These are phyloP conservation scores for Wickerhamiella alocasiicola DNA, from an alignment of 805 yeast genomes.

Conservation along the genomic window DNA sequence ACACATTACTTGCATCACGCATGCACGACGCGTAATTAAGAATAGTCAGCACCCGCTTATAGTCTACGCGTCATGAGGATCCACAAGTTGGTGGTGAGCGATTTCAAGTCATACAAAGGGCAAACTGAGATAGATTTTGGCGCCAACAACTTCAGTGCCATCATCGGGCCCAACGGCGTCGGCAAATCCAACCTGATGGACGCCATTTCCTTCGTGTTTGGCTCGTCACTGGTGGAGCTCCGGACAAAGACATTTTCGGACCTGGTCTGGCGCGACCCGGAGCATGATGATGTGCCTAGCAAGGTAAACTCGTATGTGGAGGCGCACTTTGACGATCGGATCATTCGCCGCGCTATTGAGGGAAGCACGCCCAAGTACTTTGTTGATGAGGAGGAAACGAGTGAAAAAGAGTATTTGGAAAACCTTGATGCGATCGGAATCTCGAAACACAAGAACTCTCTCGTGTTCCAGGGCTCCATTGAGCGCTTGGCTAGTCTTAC, in stretches of 20 bases:
- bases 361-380: constrained; percentile 4
- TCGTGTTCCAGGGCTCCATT: constrained; percentile 95
- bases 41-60: too few relatives aligned
- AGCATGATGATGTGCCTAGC: constrained; percentile 10
- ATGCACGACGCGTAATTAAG: too few relatives aligned
- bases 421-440: constrained; percentile 38
- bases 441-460: constrained; percentile 45
- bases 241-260: constrained; percentile 66
- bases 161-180: constrained; percentile 97
- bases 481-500: constrained; percentile 86
- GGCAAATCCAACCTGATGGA: constrained; percentile 98
- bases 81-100: constrained; percentile 61
- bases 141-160: constrained; percentile 60
- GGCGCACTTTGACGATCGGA: not conserved
- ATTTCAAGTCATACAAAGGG: constrained; percentile 88
- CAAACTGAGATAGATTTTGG: constrained; percentile 71
- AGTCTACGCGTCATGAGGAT: constrained; percentile 62
- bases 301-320: constrained; percentile 12
- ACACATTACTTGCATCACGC: too few relatives aligned
- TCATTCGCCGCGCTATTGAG: constrained; percentile 4
- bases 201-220: constrained; percentile 89
- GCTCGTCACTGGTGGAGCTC: constrained; percentile 61
- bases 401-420: constrained; percentile 39
- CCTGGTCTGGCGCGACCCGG: constrained; percentile 61
- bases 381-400: constrained; percentile 14